Evolutionary conservation across 2,329 filamentous ascomycete species (phyloP).

Genomic region (Akanthomyces muscarius): DNA sequence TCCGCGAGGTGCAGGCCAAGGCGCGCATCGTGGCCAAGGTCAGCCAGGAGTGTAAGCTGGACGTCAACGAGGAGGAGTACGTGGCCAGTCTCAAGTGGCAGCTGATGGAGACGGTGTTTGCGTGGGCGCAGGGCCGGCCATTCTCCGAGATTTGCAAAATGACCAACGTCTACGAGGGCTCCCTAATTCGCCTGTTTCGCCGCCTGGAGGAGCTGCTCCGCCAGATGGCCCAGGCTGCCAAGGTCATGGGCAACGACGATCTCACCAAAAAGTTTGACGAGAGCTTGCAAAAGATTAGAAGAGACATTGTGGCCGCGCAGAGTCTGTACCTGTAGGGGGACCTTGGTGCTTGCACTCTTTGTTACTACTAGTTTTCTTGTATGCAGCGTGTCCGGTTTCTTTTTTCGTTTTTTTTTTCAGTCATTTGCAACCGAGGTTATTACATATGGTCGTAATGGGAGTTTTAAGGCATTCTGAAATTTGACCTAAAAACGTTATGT

Average conservation of each 20-base stretch:
- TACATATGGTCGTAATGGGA: conserved; percentile 10
- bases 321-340: conserved; percentile 75
- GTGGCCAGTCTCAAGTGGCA: conserved; percentile 85
- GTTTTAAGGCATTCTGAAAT: conserved; percentile 12
- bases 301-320: conserved; percentile 93
- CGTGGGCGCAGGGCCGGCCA: conserved; percentile 84
- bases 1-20: conserved; percentile 79
- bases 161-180: conserved; percentile 97
- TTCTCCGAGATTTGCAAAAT: conserved; percentile 98
- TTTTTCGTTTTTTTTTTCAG: conserved; percentile 4
- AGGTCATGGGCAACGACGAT: conserved; percentile 97
- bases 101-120: conserved; percentile 92
- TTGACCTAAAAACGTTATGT: background rate
- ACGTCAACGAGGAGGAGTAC: conserved; percentile 94
- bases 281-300: conserved; percentile 76
- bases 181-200: conserved; percentile 91
- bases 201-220: conserved; percentile 89
- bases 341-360: background rate
- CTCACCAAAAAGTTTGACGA: conserved; percentile 88
- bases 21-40: conserved; percentile 89
- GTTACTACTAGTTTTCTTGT: background rate
- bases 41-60: conserved; percentile 87
- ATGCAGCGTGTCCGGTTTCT: background rate
- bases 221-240: conserved; percentile 92
- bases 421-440: conserved; percentile 17